These are phyloP conservation scores for Monilinia vaccinii-corymbosi DNA, from an alignment of 2,329 filamentous ascomycete species.

Conservation along the genomic window DNA sequence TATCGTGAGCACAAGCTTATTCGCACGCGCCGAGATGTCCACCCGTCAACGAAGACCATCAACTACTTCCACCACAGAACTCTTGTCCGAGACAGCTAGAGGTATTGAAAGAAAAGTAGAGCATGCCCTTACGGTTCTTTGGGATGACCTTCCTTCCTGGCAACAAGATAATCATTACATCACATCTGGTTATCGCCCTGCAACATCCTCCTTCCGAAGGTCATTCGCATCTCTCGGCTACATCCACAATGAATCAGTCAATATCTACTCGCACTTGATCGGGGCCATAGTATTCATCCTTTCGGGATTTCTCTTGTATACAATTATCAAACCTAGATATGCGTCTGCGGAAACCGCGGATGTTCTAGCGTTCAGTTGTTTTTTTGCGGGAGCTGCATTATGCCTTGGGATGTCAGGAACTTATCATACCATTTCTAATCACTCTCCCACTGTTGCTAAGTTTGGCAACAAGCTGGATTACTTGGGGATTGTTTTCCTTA, in stretches of 20 bases:
- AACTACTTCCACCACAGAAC: slow-evolving; percentile 18
- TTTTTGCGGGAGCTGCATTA: slow-evolving; percentile 63
- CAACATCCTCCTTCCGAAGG: slow-evolving; percentile 49
- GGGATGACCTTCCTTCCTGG: slow-evolving; percentile 44
- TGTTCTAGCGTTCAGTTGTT: slow-evolving; percentile 65
- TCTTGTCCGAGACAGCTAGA: slow-evolving; percentile 19
- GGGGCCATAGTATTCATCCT: slow-evolving; percentile 53
- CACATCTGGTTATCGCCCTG: slow-evolving; percentile 53
- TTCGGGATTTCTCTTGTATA: slow-evolving; percentile 44
- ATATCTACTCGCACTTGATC: slow-evolving; percentile 62
- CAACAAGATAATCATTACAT: slow-evolving; percentile 63
- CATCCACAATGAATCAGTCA: slow-evolving; percentile 55
- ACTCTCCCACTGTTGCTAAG: slow-evolving; percentile 66
- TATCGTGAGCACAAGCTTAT: background rate
- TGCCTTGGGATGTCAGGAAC: slow-evolving; percentile 77
- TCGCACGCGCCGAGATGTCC: slow-evolving; percentile 16
- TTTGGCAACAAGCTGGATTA: slow-evolving; percentile 95
- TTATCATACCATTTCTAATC: slow-evolving; percentile 79
- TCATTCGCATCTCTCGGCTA: slow-evolving; percentile 51
- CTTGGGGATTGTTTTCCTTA: slow-evolving; percentile 82
- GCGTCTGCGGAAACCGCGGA: slow-evolving; percentile 51
- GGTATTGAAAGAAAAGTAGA: slow-evolving; percentile 30
- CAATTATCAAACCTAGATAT: slow-evolving; percentile 55
- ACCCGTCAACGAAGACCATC: slow-evolving; percentile 21
- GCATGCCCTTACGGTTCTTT: slow-evolving; percentile 36